Conservation (phyloP, 495 filamentous ascomycete species). For the Aspergillus taichungensis region DNA sequence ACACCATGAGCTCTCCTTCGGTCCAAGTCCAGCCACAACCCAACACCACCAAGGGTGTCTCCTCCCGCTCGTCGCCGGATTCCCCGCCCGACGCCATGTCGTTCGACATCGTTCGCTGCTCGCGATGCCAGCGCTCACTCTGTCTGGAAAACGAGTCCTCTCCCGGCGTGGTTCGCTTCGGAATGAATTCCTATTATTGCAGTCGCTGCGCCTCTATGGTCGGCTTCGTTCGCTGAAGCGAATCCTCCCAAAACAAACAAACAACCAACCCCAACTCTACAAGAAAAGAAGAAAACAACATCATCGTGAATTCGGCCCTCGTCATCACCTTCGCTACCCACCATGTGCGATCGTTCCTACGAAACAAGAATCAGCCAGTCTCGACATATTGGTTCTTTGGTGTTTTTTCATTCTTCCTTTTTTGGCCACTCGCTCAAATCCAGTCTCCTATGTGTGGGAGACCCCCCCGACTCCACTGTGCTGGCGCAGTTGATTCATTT, state of each 20-base stretch:
- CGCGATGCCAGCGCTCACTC: constrained; percentile 41
- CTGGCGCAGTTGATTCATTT: constrained; percentile 9
- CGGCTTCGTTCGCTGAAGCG: constrained; percentile 53
- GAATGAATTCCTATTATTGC: constrained; percentile 75
- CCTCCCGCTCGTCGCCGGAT: constrained; percentile 14
- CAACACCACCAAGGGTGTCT: constrained; percentile 9
- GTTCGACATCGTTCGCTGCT: constrained; percentile 40
- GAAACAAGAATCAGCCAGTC: neutral
- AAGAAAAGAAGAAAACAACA: constrained; percentile 4
- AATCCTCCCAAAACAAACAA: neutral
- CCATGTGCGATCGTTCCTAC: neutral
- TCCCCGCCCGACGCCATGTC: constrained; percentile 13
- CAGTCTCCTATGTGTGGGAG: neutral
- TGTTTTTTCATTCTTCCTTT: constrained; percentile 1
- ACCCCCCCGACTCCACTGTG: constrained; percentile 2
- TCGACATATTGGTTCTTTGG: constrained; percentile 2
- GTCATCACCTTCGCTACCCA: no score
- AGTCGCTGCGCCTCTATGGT: constrained; percentile 63
- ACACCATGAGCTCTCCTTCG: constrained; percentile 31
- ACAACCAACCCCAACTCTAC: neutral
- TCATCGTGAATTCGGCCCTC: neutral
- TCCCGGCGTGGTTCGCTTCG: constrained; percentile 58
- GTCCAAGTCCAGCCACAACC: constrained; percentile 29
- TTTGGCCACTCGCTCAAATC: constrained; percentile 4
- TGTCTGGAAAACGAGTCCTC: constrained; percentile 29